Conservation (phyloP, 495 filamentous ascomycete species). For the Monascus purpureus region DNA sequence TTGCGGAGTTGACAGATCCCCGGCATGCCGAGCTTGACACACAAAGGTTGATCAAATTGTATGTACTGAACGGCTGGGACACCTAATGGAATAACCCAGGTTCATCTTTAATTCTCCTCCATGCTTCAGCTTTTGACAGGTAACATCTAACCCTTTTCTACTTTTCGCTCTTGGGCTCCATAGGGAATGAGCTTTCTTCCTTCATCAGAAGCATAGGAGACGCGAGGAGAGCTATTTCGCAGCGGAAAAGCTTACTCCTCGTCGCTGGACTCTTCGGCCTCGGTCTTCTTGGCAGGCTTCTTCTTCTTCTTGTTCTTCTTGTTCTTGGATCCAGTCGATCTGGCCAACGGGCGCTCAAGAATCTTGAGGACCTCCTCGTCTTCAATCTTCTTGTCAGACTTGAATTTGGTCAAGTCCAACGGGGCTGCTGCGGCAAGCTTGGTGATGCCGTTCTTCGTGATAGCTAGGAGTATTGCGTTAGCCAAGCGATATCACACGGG, state of each 20-base stretch:
- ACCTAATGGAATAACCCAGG: too few relatives aligned
- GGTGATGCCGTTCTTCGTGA: conserved; percentile 93
- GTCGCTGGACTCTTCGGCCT: conserved; percentile 46
- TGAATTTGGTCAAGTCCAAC: conserved; percentile 61
- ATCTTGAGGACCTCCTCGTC: conserved; percentile 92
- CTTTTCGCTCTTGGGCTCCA: too few relatives aligned
- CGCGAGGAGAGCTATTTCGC: not conserved
- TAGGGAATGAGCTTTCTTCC: not conserved
- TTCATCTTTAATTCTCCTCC: too few relatives aligned
- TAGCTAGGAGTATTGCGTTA: too few relatives aligned
- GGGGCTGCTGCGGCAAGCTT: conserved; percentile 64
- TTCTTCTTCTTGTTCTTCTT: conserved; percentile 82
- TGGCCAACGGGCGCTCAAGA: conserved; percentile 69
- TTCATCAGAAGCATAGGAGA: not conserved
- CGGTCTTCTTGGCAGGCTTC: conserved; percentile 66
- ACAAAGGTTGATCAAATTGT: too few relatives aligned
- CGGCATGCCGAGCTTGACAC: too few relatives aligned
- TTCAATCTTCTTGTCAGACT: conserved; percentile 93
- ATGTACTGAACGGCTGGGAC: too few relatives aligned
- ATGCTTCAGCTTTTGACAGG: too few relatives aligned
- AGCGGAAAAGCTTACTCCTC: conserved; percentile 34
- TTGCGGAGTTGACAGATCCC: too few relatives aligned
- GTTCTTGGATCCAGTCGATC: conserved; percentile 57
- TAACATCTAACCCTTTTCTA: too few relatives aligned
- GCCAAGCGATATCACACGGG: not conserved